Percentiles rank a stretch among this genome's conserved stretches.
Conservation (phyloP, 768 basidiomycete genomes). For the Amanita molliuscula region DNA sequence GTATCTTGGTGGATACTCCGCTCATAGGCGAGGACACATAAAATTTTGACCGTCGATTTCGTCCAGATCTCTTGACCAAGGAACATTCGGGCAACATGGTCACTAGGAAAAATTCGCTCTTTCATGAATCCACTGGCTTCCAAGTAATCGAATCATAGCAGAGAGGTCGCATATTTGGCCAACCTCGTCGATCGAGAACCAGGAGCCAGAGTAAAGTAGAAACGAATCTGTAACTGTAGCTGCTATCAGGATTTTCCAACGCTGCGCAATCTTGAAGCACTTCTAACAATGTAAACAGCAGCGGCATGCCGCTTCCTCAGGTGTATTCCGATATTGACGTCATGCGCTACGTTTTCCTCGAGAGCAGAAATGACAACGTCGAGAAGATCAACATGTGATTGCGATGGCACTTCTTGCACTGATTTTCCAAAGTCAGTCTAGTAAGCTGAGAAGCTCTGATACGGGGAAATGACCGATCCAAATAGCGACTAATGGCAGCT, state of each 20-base stretch:
- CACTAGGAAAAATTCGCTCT: conserved; percentile 9
- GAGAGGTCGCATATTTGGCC: conserved; percentile 10
- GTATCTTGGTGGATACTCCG: conserved; percentile 13
- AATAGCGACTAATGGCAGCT: conserved; percentile 19
- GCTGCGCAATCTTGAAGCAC: conserved; percentile 22
- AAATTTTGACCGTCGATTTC: conserved; percentile 29
- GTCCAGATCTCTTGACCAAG: conserved; percentile 34
- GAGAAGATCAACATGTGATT: conserved; percentile 16
- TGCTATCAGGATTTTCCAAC: conserved; percentile 41
- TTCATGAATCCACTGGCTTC: conserved; percentile 25
- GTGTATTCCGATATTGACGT: conserved; percentile 9
- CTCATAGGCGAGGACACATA: conserved; percentile 35
- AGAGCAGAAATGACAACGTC: conserved; percentile 28
- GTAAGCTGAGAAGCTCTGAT: conserved; percentile 28
- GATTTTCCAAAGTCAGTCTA: conserved; percentile 27
- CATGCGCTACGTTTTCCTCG: conserved; percentile 1
- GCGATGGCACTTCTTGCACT: conserved; percentile 4
- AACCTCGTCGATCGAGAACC: not conserved
- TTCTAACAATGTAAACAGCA: conserved; percentile 26
- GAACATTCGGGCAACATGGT: conserved; percentile 22
- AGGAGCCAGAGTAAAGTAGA: conserved; percentile 15
- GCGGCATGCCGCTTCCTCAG: conserved; percentile 22
- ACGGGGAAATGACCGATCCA: conserved; percentile 51
- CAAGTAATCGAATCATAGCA: conserved; percentile 15
- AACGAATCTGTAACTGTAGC: conserved; percentile 26